Evolutionary conservation across 495 filamentous ascomycete species (phyloP), one percentile per base, ranked within the genome.

Genomic region (Mycothermus thermophilus): DNA sequence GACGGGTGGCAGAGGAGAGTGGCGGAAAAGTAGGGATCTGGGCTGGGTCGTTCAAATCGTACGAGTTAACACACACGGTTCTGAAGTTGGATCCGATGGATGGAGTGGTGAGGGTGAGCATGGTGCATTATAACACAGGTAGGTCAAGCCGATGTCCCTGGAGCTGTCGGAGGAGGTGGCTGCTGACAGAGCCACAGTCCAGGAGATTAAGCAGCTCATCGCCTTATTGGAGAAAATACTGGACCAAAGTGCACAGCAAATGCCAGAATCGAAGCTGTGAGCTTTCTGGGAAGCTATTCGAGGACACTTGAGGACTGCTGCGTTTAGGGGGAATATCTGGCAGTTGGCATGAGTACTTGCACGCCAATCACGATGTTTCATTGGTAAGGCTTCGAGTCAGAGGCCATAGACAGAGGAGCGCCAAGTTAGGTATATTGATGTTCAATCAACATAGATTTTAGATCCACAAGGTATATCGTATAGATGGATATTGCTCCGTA

Each of bases 51-150:
- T 82, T 82, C 48, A 83, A 83, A 52, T 74, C 67, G 32, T 62
- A 73, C 35, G 51, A 77, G 39, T 46, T 84, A 47, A 54, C 74
- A 8, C 42, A 65, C 26, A 70, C 79, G n/a, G 54, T 79, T 6
- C 50, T 82, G 19, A 67, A 67, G 2, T 41, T 81, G 35, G 64
- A 52, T 0, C 8, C 17, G 13, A 44, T 44, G 2, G 72, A 77
- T 41, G 80, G 77, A 2, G 73, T 84, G 13, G 66, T 80, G 11
- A 68, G 80, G 50, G 74, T 82, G 23, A 77, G 70, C 44, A 62
- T 81, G 60, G 67, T 78, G 52, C 78, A 83, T 60, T 84, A 84
- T 58, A 86, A 84, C 48, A 82, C 74, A 5, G 57, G 77, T 76
- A 46, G 67, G 70, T 64, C 32, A n/a, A n/a, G n/a, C n/a, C n/a